A percentile compares a stretch with the other conserved stretches of the same genome.
Evolutionary conservation across 257 asterid genomes (phyloP).

Genomic region (Nicotiana noctiflora): DNA sequence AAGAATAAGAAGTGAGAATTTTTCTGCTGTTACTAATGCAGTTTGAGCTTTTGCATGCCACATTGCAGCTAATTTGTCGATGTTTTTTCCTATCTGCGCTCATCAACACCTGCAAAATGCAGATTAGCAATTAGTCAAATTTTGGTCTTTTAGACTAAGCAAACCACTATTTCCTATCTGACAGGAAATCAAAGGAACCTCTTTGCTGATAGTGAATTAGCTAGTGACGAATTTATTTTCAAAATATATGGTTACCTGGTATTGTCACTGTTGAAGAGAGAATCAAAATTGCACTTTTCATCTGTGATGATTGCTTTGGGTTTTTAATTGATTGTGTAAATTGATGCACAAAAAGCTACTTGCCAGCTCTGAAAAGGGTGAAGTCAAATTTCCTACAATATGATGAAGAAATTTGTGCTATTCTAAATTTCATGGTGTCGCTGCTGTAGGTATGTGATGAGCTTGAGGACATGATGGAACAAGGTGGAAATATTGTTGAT

Average conservation of each 20-base stretch:
- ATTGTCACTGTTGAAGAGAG: neutral
- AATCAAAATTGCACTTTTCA: neutral
- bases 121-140: neutral
- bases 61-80: neutral
- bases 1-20: neutral
- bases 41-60: neutral
- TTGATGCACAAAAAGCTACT: neutral
- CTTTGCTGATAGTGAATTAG: neutral
- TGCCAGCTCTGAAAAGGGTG: neutral
- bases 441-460: conserved; percentile 73
- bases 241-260: neutral
- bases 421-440: neutral
- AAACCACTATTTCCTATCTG: neutral
- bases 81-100: neutral
- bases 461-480: conserved; percentile 89
- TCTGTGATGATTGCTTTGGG: neutral
- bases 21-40: neutral
- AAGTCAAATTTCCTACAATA: neutral
- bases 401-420: neutral
- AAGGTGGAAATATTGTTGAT: conserved; percentile 93
- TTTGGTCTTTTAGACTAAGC: neutral
- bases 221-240: neutral
- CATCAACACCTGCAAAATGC: neutral
- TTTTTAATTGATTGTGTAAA: neutral
- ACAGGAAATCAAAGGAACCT: neutral